Evolutionary conservation across 2,329 filamentous ascomycete species (phyloP), one percentile per base, ranked within the genome.

Genomic region (Diaporthe sp.): DNA sequence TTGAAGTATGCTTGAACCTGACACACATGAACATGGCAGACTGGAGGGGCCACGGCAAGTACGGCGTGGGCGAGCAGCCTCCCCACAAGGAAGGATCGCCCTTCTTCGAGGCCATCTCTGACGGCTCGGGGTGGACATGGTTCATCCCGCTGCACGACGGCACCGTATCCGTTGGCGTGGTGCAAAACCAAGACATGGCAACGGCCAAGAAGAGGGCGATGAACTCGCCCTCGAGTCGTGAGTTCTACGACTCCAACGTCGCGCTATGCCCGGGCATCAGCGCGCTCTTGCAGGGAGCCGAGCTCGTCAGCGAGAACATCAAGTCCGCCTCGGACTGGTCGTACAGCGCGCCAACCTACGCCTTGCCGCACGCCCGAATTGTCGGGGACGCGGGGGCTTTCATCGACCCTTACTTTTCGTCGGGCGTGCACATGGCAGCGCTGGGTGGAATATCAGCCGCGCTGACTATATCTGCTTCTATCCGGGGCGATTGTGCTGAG

Each of bases 121-220:
- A 89, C 79, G 83, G 73, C 2, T 88, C 85, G 74, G 88, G 88
- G 12, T 90, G 88, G 88, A 80, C 76, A 17, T 90, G 88, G 87
- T 81, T 82, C 71, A 89, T 90, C 73, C 88, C 88, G 0, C 80
- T 90, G 2, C 87, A 89, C 78, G 81, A 89, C 76, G 86, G 83
- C n/a, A 87, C 83, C 4, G 72, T 76, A 7, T 88, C 86, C 0
- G 83, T 88, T 0, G 86, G 87, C 20, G 78, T 88, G 10, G 86
- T 87, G 7, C 80, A 81, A 78, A 83, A 84, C 75, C 85, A 88
- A 79, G 79, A 85, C 13, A 47, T 85, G 13, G 78, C 81, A 6
- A 80, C 78, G 6, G 63, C 72, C 0, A 84, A 84, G 78, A 87
- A 87, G 81, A 79, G 79, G 44, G 79, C 78, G 7, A 49, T 77